Percentiles rank a stretch among this genome's conserved stretches.
These are phyloP conservation scores for Hondaea fermentalgiana DNA, from an alignment of 108 stramenopile species.

Conservation along the genomic window DNA sequence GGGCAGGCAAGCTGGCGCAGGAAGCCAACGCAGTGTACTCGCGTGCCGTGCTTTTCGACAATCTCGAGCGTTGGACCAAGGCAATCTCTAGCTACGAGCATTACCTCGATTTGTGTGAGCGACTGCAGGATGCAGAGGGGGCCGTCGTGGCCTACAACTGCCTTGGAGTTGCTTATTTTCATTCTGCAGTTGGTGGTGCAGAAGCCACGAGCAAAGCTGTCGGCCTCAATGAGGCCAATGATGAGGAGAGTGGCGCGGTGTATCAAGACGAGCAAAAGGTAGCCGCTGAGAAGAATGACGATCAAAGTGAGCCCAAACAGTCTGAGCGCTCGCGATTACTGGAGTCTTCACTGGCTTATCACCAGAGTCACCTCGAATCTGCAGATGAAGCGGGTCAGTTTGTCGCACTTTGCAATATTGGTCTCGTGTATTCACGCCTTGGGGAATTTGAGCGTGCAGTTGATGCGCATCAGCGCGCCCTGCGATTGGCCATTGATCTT, in stretches of 20 bases:
- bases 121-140: background rate
- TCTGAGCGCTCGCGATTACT: background rate
- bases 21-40: constrained; percentile 3
- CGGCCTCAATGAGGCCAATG: background rate
- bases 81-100: background rate
- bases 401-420: background rate
- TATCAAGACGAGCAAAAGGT: background rate
- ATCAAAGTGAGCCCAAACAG: background rate
- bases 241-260: background rate
- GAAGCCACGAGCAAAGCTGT: background rate
- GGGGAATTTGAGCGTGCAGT: background rate
- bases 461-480: background rate
- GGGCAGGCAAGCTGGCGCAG: background rate
- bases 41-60: background rate
- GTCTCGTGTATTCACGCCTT: background rate
- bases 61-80: background rate
- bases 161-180: background rate
- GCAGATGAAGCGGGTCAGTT: background rate
- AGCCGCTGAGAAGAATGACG: background rate
- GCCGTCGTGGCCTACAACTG: constrained; percentile 4
- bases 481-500: background rate
- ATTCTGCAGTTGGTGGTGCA: background rate
- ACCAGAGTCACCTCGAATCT: background rate
- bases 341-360: background rate
- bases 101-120: background rate